Base-by-base conservation (phyloP, 371 early-diverging fungal genomes). In the Circinella minor region DNA sequence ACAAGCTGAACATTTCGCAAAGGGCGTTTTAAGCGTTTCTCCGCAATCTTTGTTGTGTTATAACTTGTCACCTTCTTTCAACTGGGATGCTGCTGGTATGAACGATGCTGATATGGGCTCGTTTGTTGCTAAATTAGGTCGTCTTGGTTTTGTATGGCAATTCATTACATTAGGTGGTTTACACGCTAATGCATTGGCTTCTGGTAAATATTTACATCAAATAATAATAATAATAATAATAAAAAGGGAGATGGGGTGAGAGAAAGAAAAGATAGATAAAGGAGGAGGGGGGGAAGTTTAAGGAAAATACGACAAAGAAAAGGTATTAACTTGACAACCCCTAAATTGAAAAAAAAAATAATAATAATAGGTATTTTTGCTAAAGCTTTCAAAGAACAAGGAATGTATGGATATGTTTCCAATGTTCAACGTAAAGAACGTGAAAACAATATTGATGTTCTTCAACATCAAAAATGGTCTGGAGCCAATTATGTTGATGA, bases 101-200 rank as follows among this genome's bases (percentile, higher is more conserved):
- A 90, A 83, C 55, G 98, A 98, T 78, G 75, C 89, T 18, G 91
- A 98, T 76, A 97, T 99, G 86, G 84, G 88, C 48, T 79, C 85
- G 67, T 99, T 91, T 77, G 90, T 97, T 68, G 77, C 74, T 13
- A 89, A 93, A 66, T 86, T 99, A 34, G 97, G 94, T 68, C 86
- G 88, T 74, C 89, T 98, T 18, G 98, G 98, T 13, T 98, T 98
- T 80, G 89, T 87, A 47, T 99, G 98, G 98, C 98, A 99, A 84
- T 99, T 99, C 83, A 98, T 98, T 76, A 99, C 99, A n/a, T 86
- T 99, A 34, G 99, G 93, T 74, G 99, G 99, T 74, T 95, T 99
- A 86, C 99, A 99, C 79, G 93, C 95, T 69, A 93, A 96, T 74
- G 95, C 95, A 8, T 80, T 93, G 20, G 87, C 90, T 54, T 79